Evolutionary conservation across 345 rosid genomes (phyloP), one percentile per base, ranked within the genome.

Genomic region (Cardiospermum halicacabum): DNA sequence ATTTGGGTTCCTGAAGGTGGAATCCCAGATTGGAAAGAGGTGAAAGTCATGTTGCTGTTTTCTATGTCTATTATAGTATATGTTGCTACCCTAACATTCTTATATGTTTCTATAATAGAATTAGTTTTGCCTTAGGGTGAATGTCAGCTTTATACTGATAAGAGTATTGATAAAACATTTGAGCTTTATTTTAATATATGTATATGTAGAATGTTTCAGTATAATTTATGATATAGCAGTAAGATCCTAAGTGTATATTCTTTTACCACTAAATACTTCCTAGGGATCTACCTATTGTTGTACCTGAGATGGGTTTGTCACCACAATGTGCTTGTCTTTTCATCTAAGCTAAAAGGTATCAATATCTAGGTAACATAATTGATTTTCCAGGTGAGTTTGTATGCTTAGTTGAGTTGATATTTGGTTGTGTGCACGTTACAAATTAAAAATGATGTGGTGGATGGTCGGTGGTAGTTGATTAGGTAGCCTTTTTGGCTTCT

Each of bases 1-100:
- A 67, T 90, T 90, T 90, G 98, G 98, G 98, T 93, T 88, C 97
- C 98, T 18, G 98, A 86, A 69, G 98, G 97, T 72, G 98, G 98
- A 82, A 93, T 93, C 89, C 97, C 97, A 81, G 91, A 88, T 88
- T 93, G 97, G 98, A 93, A 90, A 93, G 98, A 93, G 98, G 98
- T 93, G 98, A 93, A 79, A 72, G 74, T 80, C 84, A 64, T 86
- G 84, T 75, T 80, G 60, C 76, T 76, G 78, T 77, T 39, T 62
- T 72, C 81, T 74, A 79, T 70, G 67, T 77, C 78, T 78, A 60
- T 77, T 25, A 69, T 65, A 56, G 27, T 62, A 60, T 69, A 72
- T 75, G 24, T 69, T 50, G 72, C 47, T 70, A 68, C 8, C 51
- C 26, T 31, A 40, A 59, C 42, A 40, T 74, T 68, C 31, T 25